Evolutionary conservation across 1,284 basidiomycete genomes (phyloP).

Genomic region (Tilletia indica): DNA sequence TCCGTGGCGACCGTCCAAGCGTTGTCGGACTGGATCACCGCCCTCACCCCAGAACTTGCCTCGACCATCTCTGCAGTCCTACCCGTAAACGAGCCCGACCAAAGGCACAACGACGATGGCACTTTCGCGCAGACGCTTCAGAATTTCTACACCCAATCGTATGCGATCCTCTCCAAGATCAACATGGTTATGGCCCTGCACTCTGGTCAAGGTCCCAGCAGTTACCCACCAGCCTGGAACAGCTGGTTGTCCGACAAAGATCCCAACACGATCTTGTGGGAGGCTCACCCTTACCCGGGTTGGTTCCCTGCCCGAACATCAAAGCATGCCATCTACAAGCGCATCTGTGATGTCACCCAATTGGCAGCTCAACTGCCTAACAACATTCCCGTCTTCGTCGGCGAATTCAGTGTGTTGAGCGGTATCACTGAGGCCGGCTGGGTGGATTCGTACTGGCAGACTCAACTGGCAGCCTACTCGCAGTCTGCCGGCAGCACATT

Average conservation of each 20-base stretch:
- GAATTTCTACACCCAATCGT: slow-evolving; percentile 38
- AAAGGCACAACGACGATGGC: slow-evolving; percentile 27
- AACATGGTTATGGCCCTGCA: slow-evolving; percentile 48
- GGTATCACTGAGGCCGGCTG: slow-evolving; percentile 29
- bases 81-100: slow-evolving; percentile 50
- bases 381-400: slow-evolving; percentile 38
- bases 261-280: slow-evolving; percentile 45
- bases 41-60: slow-evolving; percentile 24
- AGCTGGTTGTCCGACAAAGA: slow-evolving; percentile 39
- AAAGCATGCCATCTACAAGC: slow-evolving; percentile 8
- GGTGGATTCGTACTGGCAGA: slow-evolving; percentile 32
- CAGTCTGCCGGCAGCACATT: slow-evolving; percentile 51
- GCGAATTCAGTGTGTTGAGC: slow-evolving; percentile 44
- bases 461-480: slow-evolving; percentile 44
- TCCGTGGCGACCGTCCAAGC: slow-evolving; percentile 28
- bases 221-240: slow-evolving; percentile 26
- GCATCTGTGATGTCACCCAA: slow-evolving; percentile 22
- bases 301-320: background rate
- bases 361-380: slow-evolving; percentile 20
- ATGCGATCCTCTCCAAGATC: slow-evolving; percentile 29
- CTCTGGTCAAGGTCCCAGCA: slow-evolving; percentile 38
- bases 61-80: slow-evolving; percentile 29
- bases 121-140: slow-evolving; percentile 26
- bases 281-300: slow-evolving; percentile 27
- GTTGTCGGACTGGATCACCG: slow-evolving; percentile 19